phyloP scores from a whole-genome alignment of 2,329 filamentous ascomycete genomes.

The Trichoderma pleuroti region DNA sequence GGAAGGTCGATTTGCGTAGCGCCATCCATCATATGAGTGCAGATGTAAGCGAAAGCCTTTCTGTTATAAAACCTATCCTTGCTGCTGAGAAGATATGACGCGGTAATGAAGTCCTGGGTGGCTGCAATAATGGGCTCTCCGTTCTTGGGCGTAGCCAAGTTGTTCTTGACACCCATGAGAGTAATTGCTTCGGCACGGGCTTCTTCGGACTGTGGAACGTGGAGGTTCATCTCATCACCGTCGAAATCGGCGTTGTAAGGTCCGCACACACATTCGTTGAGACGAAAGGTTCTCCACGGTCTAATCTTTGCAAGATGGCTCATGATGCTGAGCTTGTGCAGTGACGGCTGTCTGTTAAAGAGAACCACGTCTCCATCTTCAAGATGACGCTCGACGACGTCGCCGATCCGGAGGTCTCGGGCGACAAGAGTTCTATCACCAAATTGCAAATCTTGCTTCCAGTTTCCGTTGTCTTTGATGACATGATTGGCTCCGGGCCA shows the following conservation, averaged over 20 bases:
- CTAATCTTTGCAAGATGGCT: slow-evolving; percentile 90
- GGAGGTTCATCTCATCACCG: slow-evolving; percentile 98
- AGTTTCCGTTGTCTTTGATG: slow-evolving; percentile 60
- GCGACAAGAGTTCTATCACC: slow-evolving; percentile 69
- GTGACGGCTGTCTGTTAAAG: slow-evolving; percentile 95
- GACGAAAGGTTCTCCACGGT: slow-evolving; percentile 90
- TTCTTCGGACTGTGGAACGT: slow-evolving; percentile 97
- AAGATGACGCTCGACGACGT: slow-evolving; percentile 89
- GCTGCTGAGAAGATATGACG: slow-evolving; percentile 82
- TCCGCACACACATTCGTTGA: slow-evolving; percentile 97
- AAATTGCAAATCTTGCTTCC: slow-evolving; percentile 73
- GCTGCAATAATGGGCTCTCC: slow-evolving; percentile 97
- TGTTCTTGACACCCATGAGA: slow-evolving; percentile 97
- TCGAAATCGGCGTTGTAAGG: slow-evolving; percentile 99
- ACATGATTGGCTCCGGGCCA: slow-evolving; percentile 89
- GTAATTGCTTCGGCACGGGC: slow-evolving; percentile 92
- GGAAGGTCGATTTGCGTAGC: slow-evolving; percentile 77
- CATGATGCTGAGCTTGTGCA: slow-evolving; percentile 98
- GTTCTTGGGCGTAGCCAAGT: slow-evolving; percentile 92
- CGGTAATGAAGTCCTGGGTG: slow-evolving; percentile 99
- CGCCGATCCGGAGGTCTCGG: slow-evolving; percentile 71
- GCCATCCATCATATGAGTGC: slow-evolving; percentile 88
- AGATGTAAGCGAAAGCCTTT: slow-evolving; percentile 82
- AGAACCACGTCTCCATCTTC: slow-evolving; percentile 94
- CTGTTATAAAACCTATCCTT: slow-evolving; percentile 93